Percentiles rank a stretch among this genome's conserved stretches.
Conservation (phyloP, 2,329 filamentous ascomycete species). For the Aspergillus caelatus region DNA sequence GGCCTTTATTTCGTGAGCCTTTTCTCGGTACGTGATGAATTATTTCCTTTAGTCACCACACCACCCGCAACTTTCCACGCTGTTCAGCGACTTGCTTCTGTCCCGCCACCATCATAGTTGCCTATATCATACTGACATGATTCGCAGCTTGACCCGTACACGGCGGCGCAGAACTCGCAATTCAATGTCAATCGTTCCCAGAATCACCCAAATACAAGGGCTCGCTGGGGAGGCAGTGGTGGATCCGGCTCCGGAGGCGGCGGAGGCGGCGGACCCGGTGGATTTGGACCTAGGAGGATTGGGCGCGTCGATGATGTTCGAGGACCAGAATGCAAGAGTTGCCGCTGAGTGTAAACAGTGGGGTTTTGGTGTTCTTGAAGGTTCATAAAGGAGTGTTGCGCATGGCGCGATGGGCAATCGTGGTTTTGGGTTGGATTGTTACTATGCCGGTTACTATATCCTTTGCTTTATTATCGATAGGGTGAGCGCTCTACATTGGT, state of each 20-base stretch:
- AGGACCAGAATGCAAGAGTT: constrained; percentile 51
- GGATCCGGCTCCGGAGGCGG: constrained; percentile 30
- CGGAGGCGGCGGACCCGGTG: constrained; percentile 31
- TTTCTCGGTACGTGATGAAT: constrained; percentile 45
- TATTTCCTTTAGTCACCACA: background rate
- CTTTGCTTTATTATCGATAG: background rate
- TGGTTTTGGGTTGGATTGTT: background rate
- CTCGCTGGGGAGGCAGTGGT: constrained; percentile 28
- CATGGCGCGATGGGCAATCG: background rate
- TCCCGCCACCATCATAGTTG: background rate
- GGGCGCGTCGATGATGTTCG: constrained; percentile 52
- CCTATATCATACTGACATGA: constrained; percentile 15
- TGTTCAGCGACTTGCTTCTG: background rate
- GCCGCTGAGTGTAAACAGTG: constrained; percentile 21
- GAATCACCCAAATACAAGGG: constrained; percentile 26
- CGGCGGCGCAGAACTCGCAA: constrained; percentile 47
- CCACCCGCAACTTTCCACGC: too few species aligned
- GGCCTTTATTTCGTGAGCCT: constrained; percentile 54
- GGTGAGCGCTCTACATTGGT: background rate
- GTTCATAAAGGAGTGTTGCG: background rate
- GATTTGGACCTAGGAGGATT: constrained; percentile 40
- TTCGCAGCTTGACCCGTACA: constrained; percentile 48
- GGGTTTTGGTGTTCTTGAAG: background rate
- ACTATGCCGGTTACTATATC: too few species aligned
- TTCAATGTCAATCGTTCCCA: constrained; percentile 46